These are phyloP conservation scores for Ottelia alismoides DNA, from an alignment of 106 monocot genomes.

Conservation along the genomic window DNA sequence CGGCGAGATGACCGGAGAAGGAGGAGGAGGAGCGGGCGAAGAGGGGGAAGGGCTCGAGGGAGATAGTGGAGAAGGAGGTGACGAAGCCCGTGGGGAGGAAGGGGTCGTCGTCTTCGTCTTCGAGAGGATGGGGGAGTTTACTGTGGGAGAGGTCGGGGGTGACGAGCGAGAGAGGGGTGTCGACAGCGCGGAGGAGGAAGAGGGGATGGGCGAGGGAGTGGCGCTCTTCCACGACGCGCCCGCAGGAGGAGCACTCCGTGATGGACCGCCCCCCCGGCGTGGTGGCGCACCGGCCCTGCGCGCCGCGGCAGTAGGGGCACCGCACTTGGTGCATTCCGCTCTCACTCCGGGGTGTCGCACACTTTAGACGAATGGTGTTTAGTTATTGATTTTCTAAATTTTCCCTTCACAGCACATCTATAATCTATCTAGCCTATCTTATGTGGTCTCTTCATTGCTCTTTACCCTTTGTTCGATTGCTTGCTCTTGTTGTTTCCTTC, in stretches of 20 bases:
- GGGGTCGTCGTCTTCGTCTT: constrained; percentile 51
- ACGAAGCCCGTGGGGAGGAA: constrained; percentile 86
- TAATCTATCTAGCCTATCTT: too few species aligned
- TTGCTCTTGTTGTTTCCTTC: too few species aligned
- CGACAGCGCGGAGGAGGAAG: constrained; percentile 58
- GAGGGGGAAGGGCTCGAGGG: constrained; percentile 54
- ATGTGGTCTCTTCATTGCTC: too few species aligned
- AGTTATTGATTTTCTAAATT: too few species aligned
- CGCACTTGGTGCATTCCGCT: constrained; percentile 24
- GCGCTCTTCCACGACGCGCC: constrained; percentile 61
- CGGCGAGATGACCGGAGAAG: constrained; percentile 83
- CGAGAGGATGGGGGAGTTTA: background rate
- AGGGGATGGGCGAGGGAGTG: constrained; percentile 46
- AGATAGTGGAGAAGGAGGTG: constrained; percentile 86
- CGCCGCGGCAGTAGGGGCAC: constrained; percentile 53
- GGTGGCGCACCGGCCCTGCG: constrained; percentile 50
- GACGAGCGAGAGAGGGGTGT: constrained; percentile 62
- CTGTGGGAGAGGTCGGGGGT: constrained; percentile 42
- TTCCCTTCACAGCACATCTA: too few species aligned
- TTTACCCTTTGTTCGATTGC: too few species aligned
- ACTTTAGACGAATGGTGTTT: too few species aligned
- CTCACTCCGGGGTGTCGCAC: too few species aligned
- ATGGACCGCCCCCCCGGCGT: constrained; percentile 37
- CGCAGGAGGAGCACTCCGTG: constrained; percentile 77
- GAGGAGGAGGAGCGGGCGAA: constrained; percentile 57